These are phyloP conservation scores for Sugiyamaella chiloensis DNA, from an alignment of 805 yeast genomes.

Conservation along the genomic window DNA sequence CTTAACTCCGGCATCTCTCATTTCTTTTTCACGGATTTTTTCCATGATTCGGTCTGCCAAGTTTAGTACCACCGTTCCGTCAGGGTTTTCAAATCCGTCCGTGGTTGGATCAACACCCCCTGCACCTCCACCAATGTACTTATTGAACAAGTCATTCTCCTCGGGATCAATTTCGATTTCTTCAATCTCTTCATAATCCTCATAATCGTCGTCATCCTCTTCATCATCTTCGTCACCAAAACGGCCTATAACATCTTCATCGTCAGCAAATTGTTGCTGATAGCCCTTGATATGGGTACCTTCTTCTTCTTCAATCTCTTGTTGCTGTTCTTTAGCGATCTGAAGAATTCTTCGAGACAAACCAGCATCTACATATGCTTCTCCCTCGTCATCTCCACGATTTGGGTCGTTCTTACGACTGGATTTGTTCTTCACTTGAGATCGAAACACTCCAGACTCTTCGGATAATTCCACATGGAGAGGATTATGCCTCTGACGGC, in stretches of 20 bases:
- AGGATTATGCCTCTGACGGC: slow-evolving; percentile 69
- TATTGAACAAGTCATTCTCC: slow-evolving; percentile 81
- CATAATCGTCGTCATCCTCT: slow-evolving; percentile 46
- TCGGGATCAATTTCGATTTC: slow-evolving; percentile 69
- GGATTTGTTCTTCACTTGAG: slow-evolving; percentile 34
- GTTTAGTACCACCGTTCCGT: slow-evolving; percentile 22
- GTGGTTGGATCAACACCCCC: background rate
- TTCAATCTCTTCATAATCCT: slow-evolving; percentile 46
- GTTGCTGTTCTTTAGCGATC: slow-evolving; percentile 90
- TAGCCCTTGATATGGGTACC: slow-evolving; percentile 18
- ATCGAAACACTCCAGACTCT: slow-evolving; percentile 66
- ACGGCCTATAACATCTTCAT: slow-evolving; percentile 41
- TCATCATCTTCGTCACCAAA: slow-evolving; percentile 37
- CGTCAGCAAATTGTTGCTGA: slow-evolving; percentile 45
- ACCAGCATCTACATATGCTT: slow-evolving; percentile 73
- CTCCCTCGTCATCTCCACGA: slow-evolving; percentile 44
- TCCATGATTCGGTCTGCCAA: slow-evolving; percentile 94
- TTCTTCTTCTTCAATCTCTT: slow-evolving; percentile 76
- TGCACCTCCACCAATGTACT: slow-evolving; percentile 43
- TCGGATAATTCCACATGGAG: slow-evolving; percentile 74
- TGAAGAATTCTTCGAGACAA: slow-evolving; percentile 82
- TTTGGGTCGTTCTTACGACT: slow-evolving; percentile 34
- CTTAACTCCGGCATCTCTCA: slow-evolving; percentile 25
- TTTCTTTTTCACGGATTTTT: slow-evolving; percentile 73
- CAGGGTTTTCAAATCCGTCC: slow-evolving; percentile 27